A percentile compares a stretch with the other conserved stretches of the same genome.
Conservation (phyloP, 148 eudicot genomes). For the Talinum fruticosum region DNA sequence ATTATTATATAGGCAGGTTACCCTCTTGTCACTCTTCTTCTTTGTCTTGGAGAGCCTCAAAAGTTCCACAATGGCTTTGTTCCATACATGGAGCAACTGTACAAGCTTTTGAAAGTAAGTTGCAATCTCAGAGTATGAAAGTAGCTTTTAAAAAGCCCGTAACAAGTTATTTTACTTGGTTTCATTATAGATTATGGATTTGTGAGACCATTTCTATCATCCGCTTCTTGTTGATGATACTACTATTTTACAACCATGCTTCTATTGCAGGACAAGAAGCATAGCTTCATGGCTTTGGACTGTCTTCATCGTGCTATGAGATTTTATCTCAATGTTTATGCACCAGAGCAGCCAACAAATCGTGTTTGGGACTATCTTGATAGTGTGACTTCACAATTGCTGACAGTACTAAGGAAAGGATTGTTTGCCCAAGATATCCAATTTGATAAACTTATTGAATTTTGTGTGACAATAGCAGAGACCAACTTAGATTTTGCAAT, state of each 20-base stretch:
- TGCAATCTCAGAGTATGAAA: background rate
- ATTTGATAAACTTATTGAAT: constrained; percentile 93
- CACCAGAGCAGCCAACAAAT: constrained; percentile 84
- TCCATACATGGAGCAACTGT: constrained; percentile 92
- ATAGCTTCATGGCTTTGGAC: constrained; percentile 95
- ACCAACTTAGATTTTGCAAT: constrained; percentile 95
- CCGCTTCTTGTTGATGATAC: background rate
- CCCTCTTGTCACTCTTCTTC: constrained; percentile 95
- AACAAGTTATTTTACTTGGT: background rate
- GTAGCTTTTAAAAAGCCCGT: background rate
- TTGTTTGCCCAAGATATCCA: constrained; percentile 96
- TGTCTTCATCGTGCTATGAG: constrained; percentile 93
- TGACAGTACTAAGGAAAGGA: constrained; percentile 78
- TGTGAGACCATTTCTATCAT: constrained; percentile 7
- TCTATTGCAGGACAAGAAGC: constrained; percentile 87
- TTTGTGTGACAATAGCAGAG: constrained; percentile 94
- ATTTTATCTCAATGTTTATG: constrained; percentile 90
- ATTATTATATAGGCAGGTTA: constrained; percentile 61
- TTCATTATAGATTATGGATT: background rate
- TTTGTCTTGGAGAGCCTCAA: constrained; percentile 96
- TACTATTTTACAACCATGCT: constrained; percentile 9
- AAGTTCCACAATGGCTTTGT: constrained; percentile 79
- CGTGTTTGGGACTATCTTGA: constrained; percentile 99
- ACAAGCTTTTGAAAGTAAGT: constrained; percentile 91
- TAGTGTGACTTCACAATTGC: constrained; percentile 94